Conservation (phyloP, 345 rosid species). For the Zanthoxylum bungeanum region DNA sequence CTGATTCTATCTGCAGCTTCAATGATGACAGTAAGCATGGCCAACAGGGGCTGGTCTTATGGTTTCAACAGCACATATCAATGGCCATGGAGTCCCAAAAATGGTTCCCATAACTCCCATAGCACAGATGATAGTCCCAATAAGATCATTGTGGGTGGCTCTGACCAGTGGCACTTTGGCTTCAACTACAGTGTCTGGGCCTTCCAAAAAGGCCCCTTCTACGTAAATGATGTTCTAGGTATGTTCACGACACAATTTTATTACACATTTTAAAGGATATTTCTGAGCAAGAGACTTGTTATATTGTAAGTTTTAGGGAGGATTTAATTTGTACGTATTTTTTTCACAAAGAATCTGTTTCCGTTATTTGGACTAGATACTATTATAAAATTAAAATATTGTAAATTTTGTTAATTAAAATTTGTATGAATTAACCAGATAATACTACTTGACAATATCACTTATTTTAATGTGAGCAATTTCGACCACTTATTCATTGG, state of each 20-base stretch:
- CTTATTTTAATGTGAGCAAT: neutral
- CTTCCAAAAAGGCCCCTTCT: constrained; percentile 49
- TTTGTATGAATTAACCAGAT: too few species aligned
- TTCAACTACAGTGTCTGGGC: constrained; percentile 65
- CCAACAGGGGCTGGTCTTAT: constrained; percentile 27
- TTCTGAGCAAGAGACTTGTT: neutral
- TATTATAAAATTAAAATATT: too few species aligned
- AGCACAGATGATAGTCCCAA: constrained; percentile 23
- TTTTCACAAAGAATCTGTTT: too few species aligned
- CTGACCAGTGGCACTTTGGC: constrained; percentile 64
- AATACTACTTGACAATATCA: too few species aligned
- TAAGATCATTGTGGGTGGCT: constrained; percentile 60
- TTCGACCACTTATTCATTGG: too few species aligned
- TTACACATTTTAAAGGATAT: neutral
- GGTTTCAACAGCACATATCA: constrained; percentile 24
- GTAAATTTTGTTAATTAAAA: too few species aligned
- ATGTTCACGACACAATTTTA: neutral
- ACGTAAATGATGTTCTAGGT: constrained; percentile 64
- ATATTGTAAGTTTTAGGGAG: neutral
- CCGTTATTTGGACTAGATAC: too few species aligned
- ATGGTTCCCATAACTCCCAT: constrained; percentile 15
- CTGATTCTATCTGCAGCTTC: constrained; percentile 16
- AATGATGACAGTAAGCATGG: constrained; percentile 18
- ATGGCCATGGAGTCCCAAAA: constrained; percentile 20
- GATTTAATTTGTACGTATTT: too few species aligned